A percentile compares a stretch with the other conserved stretches of the same genome.
Conservation (phyloP, 1,284 basidiomycete species). For the Apiotrichum siamense region DNA sequence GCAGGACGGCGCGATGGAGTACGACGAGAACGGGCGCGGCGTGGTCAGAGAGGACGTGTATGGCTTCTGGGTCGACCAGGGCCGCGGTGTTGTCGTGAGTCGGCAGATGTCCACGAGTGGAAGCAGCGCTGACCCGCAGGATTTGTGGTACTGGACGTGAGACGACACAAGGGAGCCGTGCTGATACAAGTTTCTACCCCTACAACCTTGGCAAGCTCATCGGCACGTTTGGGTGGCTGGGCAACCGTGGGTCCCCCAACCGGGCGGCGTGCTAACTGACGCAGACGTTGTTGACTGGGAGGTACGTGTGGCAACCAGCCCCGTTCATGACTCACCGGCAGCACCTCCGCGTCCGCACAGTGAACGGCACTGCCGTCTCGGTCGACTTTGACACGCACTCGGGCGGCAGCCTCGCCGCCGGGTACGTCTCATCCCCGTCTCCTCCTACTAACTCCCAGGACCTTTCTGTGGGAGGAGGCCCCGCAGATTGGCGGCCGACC, state of each 20-base stretch:
- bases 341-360: slow-evolving; percentile 35
- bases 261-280: neutral
- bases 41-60: slow-evolving; percentile 36
- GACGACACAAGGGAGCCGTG: neutral
- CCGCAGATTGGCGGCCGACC: slow-evolving; percentile 27
- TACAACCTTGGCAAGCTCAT: slow-evolving; percentile 44
- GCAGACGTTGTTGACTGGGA: slow-evolving; percentile 44
- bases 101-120: neutral
- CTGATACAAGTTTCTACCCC: slow-evolving; percentile 34
- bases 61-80: slow-evolving; percentile 42
- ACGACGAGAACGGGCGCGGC: slow-evolving; percentile 23
- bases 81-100: slow-evolving; percentile 37
- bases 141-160: slow-evolving; percentile 43
- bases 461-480: slow-evolving; percentile 39
- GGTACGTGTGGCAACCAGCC: slow-evolving; percentile 10
- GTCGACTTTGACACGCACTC: slow-evolving; percentile 41
- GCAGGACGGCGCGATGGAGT: slow-evolving; percentile 19
- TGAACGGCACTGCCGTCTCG: slow-evolving; percentile 36
- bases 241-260: slow-evolving; percentile 33
- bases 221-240: slow-evolving; percentile 37
- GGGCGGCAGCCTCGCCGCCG: slow-evolving; percentile 31
- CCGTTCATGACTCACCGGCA: neutral
- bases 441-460: slow-evolving; percentile 24
- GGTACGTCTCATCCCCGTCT: slow-evolving; percentile 20
- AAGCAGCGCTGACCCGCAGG: slow-evolving; percentile 18